Evolutionary conservation across 805 yeast genomes (phyloP).

Genomic region (Ogataea pilisensis): DNA sequence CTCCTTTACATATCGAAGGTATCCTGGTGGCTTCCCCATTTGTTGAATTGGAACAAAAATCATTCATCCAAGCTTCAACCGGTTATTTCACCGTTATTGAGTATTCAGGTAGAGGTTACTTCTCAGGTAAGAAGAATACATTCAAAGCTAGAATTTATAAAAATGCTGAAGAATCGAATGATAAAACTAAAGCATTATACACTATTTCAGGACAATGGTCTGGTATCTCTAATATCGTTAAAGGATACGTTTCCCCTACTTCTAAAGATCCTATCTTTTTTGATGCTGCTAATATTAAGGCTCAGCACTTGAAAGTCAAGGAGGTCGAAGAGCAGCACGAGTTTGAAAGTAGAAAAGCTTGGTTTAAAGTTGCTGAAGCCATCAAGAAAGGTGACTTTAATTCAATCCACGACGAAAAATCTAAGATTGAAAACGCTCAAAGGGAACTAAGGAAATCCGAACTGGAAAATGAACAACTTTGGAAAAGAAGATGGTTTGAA

Average conservation of each 20-base stretch:
- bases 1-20: constrained; percentile 94
- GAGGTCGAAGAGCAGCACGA: constrained; percentile 77
- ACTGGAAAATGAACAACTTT: constrained; percentile 52
- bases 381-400: constrained; percentile 72
- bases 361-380: constrained; percentile 88
- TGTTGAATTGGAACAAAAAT: constrained; percentile 87
- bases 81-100: constrained; percentile 75
- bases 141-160: constrained; percentile 80
- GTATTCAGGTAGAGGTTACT: constrained; percentile 90
- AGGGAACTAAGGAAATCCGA: constrained; percentile 78
- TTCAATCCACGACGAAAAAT: constrained; percentile 68
- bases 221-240: constrained; percentile 59
- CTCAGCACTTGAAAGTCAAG: constrained; percentile 65
- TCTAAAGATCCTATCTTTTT: constrained; percentile 53
- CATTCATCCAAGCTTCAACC: constrained; percentile 76
- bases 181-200: constrained; percentile 62
- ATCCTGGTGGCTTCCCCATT: constrained; percentile 86
- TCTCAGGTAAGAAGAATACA: constrained; percentile 89
- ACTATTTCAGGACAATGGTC: constrained; percentile 94
- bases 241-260: constrained; percentile 45
- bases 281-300: constrained; percentile 49
- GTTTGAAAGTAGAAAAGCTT: constrained; percentile 83
- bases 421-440: constrained; percentile 77
- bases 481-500: constrained; percentile 86
- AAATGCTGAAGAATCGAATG: constrained; percentile 43